Evolutionary conservation across 2,329 filamentous ascomycete species (phyloP).

Genomic region (Aspergillus caelatus): DNA sequence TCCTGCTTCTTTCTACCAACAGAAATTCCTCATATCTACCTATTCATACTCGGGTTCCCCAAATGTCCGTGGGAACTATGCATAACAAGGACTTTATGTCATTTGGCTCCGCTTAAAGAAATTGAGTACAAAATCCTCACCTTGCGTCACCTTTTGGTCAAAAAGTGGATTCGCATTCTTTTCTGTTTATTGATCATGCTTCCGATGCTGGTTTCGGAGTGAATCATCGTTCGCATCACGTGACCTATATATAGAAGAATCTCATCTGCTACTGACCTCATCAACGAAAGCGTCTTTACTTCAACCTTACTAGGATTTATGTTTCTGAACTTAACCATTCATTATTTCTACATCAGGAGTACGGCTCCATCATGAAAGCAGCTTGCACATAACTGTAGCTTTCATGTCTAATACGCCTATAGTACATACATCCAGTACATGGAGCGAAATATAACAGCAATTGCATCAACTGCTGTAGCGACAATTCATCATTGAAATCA

Average conservation of each 20-base stretch:
- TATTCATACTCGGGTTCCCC: not conserved
- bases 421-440: not conserved
- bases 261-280: not conserved
- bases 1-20: not conserved
- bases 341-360: not conserved
- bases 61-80: not conserved
- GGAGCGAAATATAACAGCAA: not conserved
- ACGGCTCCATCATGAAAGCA: not conserved
- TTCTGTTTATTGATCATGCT: not conserved
- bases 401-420: not conserved
- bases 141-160: not conserved
- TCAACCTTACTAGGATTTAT: not conserved
- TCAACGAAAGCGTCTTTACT: not conserved
- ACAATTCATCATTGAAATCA: not conserved
- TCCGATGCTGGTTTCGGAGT: not conserved
- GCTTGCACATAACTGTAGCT: not conserved
- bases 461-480: not conserved
- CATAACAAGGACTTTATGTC: not conserved
- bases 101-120: not conserved
- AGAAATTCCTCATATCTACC: not conserved
- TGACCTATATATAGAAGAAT: not conserved
- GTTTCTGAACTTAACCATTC: not conserved
- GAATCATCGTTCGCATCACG: not conserved
- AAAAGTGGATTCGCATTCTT: not conserved
- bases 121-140: not conserved